These are phyloP conservation scores for Cystofilobasidium capitatum DNA, from an alignment of 768 basidiomycete genomes.

Conservation along the genomic window DNA sequence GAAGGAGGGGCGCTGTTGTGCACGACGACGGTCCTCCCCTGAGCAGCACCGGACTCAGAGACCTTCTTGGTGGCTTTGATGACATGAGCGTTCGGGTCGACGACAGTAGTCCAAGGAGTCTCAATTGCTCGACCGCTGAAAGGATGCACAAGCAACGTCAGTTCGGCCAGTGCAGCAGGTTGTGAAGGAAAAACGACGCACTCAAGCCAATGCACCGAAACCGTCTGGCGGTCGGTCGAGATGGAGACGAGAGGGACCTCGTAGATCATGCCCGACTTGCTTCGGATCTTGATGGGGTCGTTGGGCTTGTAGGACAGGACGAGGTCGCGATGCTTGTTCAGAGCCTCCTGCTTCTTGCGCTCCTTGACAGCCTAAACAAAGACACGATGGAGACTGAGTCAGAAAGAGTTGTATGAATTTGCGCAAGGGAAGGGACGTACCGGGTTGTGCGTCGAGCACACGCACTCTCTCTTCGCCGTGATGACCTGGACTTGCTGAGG, in stretches of 20 bases:
- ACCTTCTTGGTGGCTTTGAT: background rate
- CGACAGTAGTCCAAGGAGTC: background rate
- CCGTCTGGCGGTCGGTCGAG: conserved; percentile 6
- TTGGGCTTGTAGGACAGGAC: conserved; percentile 3
- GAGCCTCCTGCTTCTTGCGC: conserved; percentile 13
- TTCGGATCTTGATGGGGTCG: conserved; percentile 9
- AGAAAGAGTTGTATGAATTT: background rate
- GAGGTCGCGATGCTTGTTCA: background rate
- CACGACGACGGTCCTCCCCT: background rate
- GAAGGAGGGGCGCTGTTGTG: background rate
- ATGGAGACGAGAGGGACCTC: background rate
- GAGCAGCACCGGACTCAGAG: background rate
- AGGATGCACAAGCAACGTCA: background rate
- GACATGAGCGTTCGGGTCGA: background rate
- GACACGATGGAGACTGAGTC: background rate
- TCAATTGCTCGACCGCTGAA: background rate
- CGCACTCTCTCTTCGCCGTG: conserved; percentile 2
- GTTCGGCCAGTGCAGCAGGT: background rate
- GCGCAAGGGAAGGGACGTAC: background rate
- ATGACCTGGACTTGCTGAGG: conserved; percentile 2
- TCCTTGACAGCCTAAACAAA: conserved; percentile 15
- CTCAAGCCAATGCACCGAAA: conserved; percentile 20
- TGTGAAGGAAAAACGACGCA: background rate
- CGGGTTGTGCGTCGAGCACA: conserved; percentile 23
- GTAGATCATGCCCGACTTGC: conserved; percentile 20